A percentile compares a stretch with the other conserved stretches of the same genome.
Conservation (phyloP, 1,284 basidiomycete genomes). For the Nidula niveotomentosa region DNA sequence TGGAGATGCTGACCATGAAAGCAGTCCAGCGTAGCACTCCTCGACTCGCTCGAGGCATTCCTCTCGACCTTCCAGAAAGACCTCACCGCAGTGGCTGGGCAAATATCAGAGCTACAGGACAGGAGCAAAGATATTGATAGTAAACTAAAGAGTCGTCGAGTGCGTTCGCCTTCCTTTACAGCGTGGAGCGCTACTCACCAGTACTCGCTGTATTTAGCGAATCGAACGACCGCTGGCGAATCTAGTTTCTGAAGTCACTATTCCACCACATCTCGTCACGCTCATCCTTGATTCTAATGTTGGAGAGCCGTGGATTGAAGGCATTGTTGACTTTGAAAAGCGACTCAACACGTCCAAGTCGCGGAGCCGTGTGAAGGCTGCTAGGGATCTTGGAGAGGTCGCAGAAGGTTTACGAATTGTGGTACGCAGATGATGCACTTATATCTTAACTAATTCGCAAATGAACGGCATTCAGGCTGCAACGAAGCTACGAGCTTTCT, state of each 20-base stretch:
- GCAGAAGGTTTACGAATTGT: slow-evolving; percentile 86
- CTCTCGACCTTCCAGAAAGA: slow-evolving; percentile 95
- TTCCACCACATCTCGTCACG: slow-evolving; percentile 80
- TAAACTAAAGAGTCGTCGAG: slow-evolving; percentile 80
- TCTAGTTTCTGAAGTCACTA: slow-evolving; percentile 78
- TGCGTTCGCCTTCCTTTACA: slow-evolving; percentile 34
- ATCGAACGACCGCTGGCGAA: slow-evolving; percentile 87
- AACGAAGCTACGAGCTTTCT: slow-evolving; percentile 87
- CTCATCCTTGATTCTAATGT: slow-evolving; percentile 85
- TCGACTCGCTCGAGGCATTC: slow-evolving; percentile 87
- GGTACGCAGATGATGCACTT: slow-evolving; percentile 41
- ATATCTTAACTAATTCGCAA: slow-evolving; percentile 3
- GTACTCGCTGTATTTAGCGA: slow-evolving; percentile 45
- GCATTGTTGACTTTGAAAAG: slow-evolving; percentile 78
- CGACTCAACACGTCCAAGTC: slow-evolving; percentile 69
- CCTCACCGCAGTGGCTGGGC: slow-evolving; percentile 89
- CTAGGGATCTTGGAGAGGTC: slow-evolving; percentile 79
- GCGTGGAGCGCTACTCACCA: too few relatives aligned
- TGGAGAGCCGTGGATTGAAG: slow-evolving; percentile 81
- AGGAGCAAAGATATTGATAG: slow-evolving; percentile 89
- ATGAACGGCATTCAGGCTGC: slow-evolving; percentile 57
- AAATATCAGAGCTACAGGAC: slow-evolving; percentile 92
- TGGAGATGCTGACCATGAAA: background rate
- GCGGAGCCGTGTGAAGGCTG: slow-evolving; percentile 81
- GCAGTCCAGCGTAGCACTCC: slow-evolving; percentile 73